Percentiles rank a stretch among this genome's conserved stretches.
Conservation (phyloP, 148 eudicot genomes). For the Rhododendron vialii region DNA sequence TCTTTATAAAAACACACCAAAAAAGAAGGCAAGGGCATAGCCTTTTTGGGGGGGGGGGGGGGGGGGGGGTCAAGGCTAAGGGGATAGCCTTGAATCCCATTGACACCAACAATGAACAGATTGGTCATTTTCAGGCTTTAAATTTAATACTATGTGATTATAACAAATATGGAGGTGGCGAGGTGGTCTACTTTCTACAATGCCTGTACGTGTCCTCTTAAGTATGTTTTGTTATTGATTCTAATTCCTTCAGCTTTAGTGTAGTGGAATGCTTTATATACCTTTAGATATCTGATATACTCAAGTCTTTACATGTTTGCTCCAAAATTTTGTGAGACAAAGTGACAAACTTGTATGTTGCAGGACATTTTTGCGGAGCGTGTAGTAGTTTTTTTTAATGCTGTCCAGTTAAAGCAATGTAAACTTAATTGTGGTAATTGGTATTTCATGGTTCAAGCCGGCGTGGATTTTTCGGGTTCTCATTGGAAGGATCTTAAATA, state of each 20-base stretch:
- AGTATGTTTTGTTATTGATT: not conserved
- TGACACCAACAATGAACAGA: not conserved
- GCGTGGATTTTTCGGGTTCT: not conserved
- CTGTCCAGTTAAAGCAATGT: too few species aligned
- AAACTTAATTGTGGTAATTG: not conserved
- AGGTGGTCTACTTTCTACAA: not conserved
- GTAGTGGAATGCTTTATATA: not conserved
- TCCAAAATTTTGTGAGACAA: not conserved
- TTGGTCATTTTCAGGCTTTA: not conserved
- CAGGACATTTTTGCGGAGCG: too few species aligned
- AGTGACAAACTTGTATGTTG: not conserved
- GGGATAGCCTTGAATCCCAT: not conserved
- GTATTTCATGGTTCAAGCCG: not conserved
- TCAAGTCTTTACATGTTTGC: not conserved
- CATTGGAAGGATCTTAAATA: too few species aligned
- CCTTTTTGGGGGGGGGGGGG: not conserved
- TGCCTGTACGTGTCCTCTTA: not conserved
- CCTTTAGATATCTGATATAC: not conserved
- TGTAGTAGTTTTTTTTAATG: too few species aligned
- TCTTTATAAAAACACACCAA: not conserved
- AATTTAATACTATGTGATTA: not conserved
- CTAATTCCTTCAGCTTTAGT: not conserved
- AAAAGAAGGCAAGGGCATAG: not conserved
- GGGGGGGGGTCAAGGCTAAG: too few species aligned
- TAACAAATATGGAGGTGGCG: not conserved